A percentile compares a stretch with the other conserved stretches of the same genome.
phyloP scores from a whole-genome alignment of 2,329 filamentous ascomycete genomes.

The Fragosphaeria purpurea region DNA sequence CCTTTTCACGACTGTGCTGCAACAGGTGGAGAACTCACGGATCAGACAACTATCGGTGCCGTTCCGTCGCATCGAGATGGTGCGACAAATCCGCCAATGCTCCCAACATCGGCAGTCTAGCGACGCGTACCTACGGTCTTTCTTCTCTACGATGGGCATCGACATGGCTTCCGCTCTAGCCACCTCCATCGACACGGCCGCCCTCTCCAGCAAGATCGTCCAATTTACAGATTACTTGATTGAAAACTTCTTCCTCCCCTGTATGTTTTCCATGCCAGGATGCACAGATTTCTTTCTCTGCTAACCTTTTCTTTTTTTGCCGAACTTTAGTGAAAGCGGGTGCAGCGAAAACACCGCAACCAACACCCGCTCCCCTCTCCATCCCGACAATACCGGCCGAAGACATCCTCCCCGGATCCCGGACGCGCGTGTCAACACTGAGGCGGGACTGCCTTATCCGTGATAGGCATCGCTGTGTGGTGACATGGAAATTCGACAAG shows the following conservation, averaged over 20 bases:
- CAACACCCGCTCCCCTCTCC: not conserved
- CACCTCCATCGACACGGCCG: not conserved
- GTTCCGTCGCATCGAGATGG: not conserved
- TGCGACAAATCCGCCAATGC: not conserved
- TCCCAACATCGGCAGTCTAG: not conserved
- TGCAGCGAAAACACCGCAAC: not conserved
- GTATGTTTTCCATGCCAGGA: not conserved
- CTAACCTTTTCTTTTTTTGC: not conserved
- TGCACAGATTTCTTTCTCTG: too few relatives aligned
- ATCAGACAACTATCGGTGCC: too few relatives aligned
- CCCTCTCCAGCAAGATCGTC: not conserved
- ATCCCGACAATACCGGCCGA: not conserved
- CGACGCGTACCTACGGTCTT: not conserved
- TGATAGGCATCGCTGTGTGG: conserved; percentile 1
- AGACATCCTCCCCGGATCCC: not conserved
- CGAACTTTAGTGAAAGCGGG: not conserved
- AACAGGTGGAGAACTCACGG: too few relatives aligned
- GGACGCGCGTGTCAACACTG: not conserved
- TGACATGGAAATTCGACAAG: not conserved
- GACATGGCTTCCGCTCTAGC: not conserved
- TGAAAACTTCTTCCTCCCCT: not conserved
- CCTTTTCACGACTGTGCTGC: too few relatives aligned
- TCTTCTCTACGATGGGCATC: not conserved
- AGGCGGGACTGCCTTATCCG: not conserved
- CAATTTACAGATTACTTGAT: not conserved